Base-by-base conservation (phyloP, 495 filamentous ascomycete species). In the Saxophila tyrrhenica region DNA sequence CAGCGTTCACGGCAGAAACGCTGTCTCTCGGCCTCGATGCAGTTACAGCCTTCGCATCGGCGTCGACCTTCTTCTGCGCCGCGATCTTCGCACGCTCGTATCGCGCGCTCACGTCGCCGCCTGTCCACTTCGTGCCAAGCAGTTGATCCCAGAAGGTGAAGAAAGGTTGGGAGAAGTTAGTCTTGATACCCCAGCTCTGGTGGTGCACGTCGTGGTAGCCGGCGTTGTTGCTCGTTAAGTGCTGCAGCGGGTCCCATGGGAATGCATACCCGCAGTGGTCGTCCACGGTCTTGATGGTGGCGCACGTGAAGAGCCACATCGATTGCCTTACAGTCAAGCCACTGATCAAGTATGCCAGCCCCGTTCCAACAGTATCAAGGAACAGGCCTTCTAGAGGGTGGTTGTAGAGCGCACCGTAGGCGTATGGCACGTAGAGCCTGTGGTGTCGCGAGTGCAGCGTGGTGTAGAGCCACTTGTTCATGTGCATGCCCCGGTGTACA, bases 101-200 rank as follows among this genome's bases (percentile, higher is more conserved):
- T 19, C 71, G 65, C 35, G 67, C 69, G 35, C 68, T 68, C 1
- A 75, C 72, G 58, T 78, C 75, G 24, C 76, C 83, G 16, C 85
- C 85, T 39, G 72, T 76, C 83, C 83, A 92, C 65, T 76, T 78
- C 25, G 87, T 92, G 25, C 82, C 83, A 11, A 89, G 71, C 44
- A 78, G 48, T 22, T 75, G 72, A 64, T 92, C 87, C 87, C 87
- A 92, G 68, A 89, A 85, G 45, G 84, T 91, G 70, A 89, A 87
- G 72, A 87, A 90, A 0, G 87, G 87, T 65, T 92, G 87, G 0
- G 82, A 84, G 65, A 78, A 81, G 55, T 81, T 81, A 13, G 73
- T 76, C 69, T 92, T 96, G 73, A 98, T 95, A 46, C 92, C 92
- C 92, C 91, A 98, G 72, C 87, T 94, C 72, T 98, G 92, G 70